These are phyloP conservation scores for Aspergillus sp. DNA, from an alignment of 2,329 filamentous ascomycete species.

Conservation along the genomic window DNA sequence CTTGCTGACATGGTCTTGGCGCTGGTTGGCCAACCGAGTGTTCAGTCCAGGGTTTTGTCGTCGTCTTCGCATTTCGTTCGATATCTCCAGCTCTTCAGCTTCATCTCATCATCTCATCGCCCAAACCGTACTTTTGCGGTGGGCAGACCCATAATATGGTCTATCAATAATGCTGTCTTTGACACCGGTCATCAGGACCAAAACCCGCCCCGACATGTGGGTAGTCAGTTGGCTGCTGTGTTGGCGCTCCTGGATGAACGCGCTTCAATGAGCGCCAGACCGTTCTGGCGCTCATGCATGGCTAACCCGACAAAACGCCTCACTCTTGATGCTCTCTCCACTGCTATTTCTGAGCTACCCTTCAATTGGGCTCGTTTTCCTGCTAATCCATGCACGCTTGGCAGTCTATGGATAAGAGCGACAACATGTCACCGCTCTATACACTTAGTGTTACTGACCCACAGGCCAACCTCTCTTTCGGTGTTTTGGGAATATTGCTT, in stretches of 20 bases:
- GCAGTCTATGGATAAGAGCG: constrained; percentile 21
- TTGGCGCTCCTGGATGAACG: constrained; percentile 15
- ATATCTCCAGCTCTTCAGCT: background rate
- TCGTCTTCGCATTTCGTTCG: background rate
- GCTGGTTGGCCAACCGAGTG: background rate
- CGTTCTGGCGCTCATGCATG: constrained; percentile 20
- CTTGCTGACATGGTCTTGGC: constrained; percentile 1
- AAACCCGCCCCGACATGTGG: constrained; percentile 10
- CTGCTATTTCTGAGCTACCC: constrained; percentile 14
- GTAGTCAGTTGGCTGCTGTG: constrained; percentile 22
- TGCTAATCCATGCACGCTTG: constrained; percentile 21
- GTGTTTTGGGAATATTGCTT: constrained; percentile 7
- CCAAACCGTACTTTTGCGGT: constrained; percentile 6
- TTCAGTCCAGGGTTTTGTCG: background rate
- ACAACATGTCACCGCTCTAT: constrained; percentile 27
- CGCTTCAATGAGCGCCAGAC: constrained; percentile 18
- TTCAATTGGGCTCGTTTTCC: constrained; percentile 19
- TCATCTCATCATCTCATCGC: constrained; percentile 3
- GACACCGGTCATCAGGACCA: background rate
- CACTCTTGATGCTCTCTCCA: constrained; percentile 22
- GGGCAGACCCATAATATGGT: constrained; percentile 2
- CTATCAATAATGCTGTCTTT: background rate
- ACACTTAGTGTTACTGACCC: constrained; percentile 19
- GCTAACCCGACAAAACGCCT: constrained; percentile 22
- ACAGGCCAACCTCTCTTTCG: constrained; percentile 19